Evolutionary conservation across 495 filamentous ascomycete genomes (phyloP), one percentile per base, ranked within the genome.

Genomic region (Pseudomonodictys pantanalensis): DNA sequence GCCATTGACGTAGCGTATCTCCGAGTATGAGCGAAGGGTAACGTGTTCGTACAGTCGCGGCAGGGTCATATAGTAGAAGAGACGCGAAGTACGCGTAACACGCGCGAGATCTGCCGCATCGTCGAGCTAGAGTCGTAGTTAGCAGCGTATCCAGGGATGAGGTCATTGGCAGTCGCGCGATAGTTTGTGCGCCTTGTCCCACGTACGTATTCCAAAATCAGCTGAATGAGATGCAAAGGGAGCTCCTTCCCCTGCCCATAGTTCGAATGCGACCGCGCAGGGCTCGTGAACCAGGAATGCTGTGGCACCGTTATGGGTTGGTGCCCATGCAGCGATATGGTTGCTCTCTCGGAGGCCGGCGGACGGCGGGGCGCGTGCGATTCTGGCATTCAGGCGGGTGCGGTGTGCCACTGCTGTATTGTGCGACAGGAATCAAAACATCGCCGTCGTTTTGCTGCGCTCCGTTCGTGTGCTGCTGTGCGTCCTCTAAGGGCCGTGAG

Each of bases 61-160:
- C 2, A 85, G 73, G 42, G 78, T 73, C 81, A 86, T 85, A 64
- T 86, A 86, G 60, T 86, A 82, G 65, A 86, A 76, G 29, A 86
- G 75, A 1, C 83, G 79, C 65, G 80, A 85, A 58, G 83, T 83
- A 53, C 81, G 78, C 62, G 79, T 83, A 23, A 83, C 60, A 33
- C 81, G 74, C 23, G 82, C 80, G 15, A 85, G 76, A 58, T 85
- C 83, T 47, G 69, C 79, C 22, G 75, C 71, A 68, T 83, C 77
- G 30, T 85, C 80, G 49, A 86, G 67, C 76, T 80, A 52, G 28
- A 60, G 42, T 51, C 54, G 33, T 41, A 18, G 38, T 47, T 20
- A 52, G 41, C 22, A n/a, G 47, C 33, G 2, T 28, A 12, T 33
- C 41, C 42, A n/a, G 26, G 22, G 4, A 41, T 23, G 32, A 52